These are phyloP conservation scores for Aspergillus sp. DNA, from an alignment of 2,329 filamentous ascomycete species.

Conservation along the genomic window DNA sequence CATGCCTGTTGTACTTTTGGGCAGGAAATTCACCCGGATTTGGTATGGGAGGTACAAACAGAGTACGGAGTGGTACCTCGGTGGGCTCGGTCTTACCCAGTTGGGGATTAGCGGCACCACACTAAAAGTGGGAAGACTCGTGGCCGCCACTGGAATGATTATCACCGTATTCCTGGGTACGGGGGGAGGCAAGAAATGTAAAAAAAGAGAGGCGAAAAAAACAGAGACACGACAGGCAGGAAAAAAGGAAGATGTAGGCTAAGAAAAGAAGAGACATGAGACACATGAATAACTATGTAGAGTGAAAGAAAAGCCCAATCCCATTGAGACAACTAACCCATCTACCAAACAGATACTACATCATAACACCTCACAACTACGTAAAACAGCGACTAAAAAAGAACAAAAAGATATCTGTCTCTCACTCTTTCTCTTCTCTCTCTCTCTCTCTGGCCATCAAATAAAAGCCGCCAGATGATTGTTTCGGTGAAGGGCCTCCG, in stretches of 20 bases:
- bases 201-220: neutral
- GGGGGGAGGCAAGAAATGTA: neutral
- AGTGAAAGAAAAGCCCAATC: no score
- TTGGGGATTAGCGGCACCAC: slow-evolving; percentile 12
- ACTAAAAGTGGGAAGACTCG: slow-evolving; percentile 25
- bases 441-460: neutral
- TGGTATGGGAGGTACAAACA: slow-evolving; percentile 15
- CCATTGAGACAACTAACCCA: no score
- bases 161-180: slow-evolving; percentile 14
- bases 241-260: no score
- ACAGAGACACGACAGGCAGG: neutral
- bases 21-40: slow-evolving; percentile 13
- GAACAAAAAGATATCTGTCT: no score
- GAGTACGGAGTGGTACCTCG: slow-evolving; percentile 8
- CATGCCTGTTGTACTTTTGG: slow-evolving; percentile 15
- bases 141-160: slow-evolving; percentile 27
- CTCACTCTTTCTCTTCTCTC: no score
- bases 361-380: no score
- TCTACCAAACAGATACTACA: no score
- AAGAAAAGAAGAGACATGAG: no score
- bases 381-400: no score
- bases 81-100: slow-evolving; percentile 5
- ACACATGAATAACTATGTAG: no score
- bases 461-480: neutral
- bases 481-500: slow-evolving; percentile 13